phyloP scores from a whole-genome alignment of 352 stramenopile species.

The Phytophthora niederhauseri region DNA sequence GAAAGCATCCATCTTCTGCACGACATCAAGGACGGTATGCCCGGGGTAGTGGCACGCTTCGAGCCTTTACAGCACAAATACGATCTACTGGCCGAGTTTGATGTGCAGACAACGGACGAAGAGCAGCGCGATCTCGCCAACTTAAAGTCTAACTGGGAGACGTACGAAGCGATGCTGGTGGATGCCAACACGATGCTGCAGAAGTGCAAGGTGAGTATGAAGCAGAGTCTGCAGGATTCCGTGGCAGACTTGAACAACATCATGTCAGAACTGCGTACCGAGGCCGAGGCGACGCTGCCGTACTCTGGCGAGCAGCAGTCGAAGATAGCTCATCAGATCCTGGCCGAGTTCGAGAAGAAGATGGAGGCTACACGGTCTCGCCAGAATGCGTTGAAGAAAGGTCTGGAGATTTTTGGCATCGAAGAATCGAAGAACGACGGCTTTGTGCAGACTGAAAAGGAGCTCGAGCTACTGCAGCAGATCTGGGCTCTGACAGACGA shows the following conservation, averaged over 20 bases:
- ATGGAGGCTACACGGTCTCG: conserved; percentile 75
- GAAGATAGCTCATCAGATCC: conserved; percentile 53
- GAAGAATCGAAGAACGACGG: conserved; percentile 88
- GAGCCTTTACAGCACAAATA: conserved; percentile 90
- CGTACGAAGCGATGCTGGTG: conserved; percentile 85
- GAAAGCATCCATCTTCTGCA: conserved; percentile 92
- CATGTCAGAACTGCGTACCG: conserved; percentile 78
- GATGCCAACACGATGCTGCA: conserved; percentile 91
- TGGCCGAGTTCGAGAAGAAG: conserved; percentile 92
- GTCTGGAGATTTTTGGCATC: conserved; percentile 94
- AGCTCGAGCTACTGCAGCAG: conserved; percentile 89
- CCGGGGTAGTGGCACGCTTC: conserved; percentile 75
- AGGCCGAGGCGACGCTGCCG: conserved; percentile 77
- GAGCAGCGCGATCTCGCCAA: conserved; percentile 79
- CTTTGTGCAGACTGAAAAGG: conserved; percentile 86
- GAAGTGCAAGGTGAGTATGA: conserved; percentile 96
- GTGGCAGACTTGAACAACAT: conserved; percentile 88
- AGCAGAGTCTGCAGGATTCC: conserved; percentile 93
- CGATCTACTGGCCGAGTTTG: conserved; percentile 86
- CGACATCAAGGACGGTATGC: conserved; percentile 84
- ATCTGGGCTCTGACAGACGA: conserved; percentile 92
- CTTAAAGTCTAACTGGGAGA: conserved; percentile 79
- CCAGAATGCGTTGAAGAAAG: conserved; percentile 86
- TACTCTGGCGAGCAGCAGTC: conserved; percentile 76
- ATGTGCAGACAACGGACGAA: conserved; percentile 89